Percentiles rank a stretch among this genome's conserved stretches.
phyloP scores from a whole-genome alignment of 345 rosid species.

The Moricandia arvensis region DNA sequence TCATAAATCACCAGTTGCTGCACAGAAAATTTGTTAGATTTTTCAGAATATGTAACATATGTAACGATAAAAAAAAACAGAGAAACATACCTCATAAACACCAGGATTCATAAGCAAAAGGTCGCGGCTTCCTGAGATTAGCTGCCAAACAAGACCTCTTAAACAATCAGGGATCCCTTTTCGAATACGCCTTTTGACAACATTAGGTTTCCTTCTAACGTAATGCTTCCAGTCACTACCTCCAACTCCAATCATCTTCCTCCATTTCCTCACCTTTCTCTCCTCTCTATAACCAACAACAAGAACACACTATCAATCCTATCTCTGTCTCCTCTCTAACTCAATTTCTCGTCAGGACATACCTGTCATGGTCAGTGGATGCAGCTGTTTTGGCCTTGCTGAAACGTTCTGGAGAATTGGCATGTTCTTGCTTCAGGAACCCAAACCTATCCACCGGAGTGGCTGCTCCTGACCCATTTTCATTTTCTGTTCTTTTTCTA shows the following conservation, averaged over 20 bases:
- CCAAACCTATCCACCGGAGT: slow-evolving; percentile 75
- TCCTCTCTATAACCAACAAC: slow-evolving; percentile 58
- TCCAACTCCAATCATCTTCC: slow-evolving; percentile 98
- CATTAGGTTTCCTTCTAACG: slow-evolving; percentile 80
- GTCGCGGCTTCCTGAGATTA: slow-evolving; percentile 91
- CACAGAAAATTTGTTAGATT: slow-evolving; percentile 18
- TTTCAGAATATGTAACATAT: not conserved
- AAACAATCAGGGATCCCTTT: slow-evolving; percentile 97
- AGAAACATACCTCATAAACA: slow-evolving; percentile 69
- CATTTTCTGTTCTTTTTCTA: slow-evolving; percentile 55
- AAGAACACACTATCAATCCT: not conserved
- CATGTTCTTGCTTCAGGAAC: slow-evolving; percentile 64
- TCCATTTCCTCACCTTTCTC: slow-evolving; percentile 87
- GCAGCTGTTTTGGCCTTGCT: slow-evolving; percentile 39
- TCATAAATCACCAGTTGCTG: slow-evolving; percentile 93
- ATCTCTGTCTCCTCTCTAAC: not conserved
- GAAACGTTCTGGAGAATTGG: slow-evolving; percentile 45
- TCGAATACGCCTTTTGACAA: slow-evolving; percentile 76
- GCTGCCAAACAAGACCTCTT: slow-evolving; percentile 98
- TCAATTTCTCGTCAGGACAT: not conserved
- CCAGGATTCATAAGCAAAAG: slow-evolving; percentile 96
- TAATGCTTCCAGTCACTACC: slow-evolving; percentile 99
- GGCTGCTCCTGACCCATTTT: slow-evolving; percentile 57
- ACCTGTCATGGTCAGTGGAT: slow-evolving; percentile 57
- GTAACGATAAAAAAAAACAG: not conserved